phyloP scores from a whole-genome alignment of 768 basidiomycete genomes.

The Lentinula guzmanii region DNA sequence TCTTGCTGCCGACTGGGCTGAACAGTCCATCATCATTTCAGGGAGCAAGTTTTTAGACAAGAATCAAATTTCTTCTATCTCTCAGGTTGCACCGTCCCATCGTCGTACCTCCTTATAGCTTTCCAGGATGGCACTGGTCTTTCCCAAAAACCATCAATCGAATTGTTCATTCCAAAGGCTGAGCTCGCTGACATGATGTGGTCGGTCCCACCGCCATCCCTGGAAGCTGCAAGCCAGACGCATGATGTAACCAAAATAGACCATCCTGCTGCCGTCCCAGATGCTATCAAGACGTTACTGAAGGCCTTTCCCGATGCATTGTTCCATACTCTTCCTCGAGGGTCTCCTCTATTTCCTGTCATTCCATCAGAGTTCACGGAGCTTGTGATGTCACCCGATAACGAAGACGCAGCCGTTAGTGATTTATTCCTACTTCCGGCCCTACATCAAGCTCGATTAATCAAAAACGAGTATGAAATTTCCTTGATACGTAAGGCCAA shows the following conservation, averaged over 20 bases:
- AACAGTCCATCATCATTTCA: constrained; percentile 17
- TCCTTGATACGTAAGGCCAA: constrained; percentile 73
- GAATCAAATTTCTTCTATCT: constrained; percentile 91
- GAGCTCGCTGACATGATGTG: constrained; percentile 78
- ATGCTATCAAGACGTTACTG: constrained; percentile 38
- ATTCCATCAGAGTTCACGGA: constrained; percentile 37
- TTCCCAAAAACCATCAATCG: constrained; percentile 35
- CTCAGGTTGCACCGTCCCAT: constrained; percentile 72
- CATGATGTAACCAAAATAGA: constrained; percentile 54
- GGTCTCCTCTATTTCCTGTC: constrained; percentile 45
- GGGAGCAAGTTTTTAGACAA: constrained; percentile 62
- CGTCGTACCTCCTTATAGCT: constrained; percentile 58
- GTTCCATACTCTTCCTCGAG: constrained; percentile 59
- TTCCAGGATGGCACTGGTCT: constrained; percentile 46
- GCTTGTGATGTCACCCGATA: constrained; percentile 25
- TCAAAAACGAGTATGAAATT: constrained; percentile 74
- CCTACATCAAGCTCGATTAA: constrained; percentile 75
- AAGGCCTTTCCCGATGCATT: constrained; percentile 48
- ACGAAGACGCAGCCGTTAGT: constrained; percentile 33
- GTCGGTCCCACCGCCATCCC: constrained; percentile 75
- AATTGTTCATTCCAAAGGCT: constrained; percentile 76
- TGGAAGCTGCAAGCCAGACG: constrained; percentile 41
- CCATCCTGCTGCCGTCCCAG: constrained; percentile 40
- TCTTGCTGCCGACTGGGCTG: constrained; percentile 57
- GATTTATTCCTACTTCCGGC: constrained; percentile 68